These are phyloP conservation scores for Calonectria hawksworthii DNA, from an alignment of 2,329 filamentous ascomycete species.

Conservation along the genomic window DNA sequence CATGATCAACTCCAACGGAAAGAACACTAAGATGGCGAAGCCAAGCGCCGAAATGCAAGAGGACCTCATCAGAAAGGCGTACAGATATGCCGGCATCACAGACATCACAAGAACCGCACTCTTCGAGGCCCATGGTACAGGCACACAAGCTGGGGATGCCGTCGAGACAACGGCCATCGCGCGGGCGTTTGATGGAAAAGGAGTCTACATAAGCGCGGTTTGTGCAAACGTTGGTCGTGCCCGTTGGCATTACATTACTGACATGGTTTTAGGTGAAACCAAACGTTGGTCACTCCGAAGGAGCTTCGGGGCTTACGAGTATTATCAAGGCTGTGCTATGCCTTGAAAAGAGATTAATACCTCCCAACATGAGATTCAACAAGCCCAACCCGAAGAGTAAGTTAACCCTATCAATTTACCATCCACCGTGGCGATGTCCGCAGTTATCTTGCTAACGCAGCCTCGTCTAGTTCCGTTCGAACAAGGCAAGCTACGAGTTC, in stretches of 20 bases:
- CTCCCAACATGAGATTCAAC: slow-evolving; percentile 39
- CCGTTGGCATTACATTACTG: neutral
- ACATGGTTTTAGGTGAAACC: slow-evolving; percentile 53
- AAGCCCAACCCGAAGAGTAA: slow-evolving; percentile 37
- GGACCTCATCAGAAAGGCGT: neutral
- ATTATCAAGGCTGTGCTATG: slow-evolving; percentile 44
- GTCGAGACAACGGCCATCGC: slow-evolving; percentile 20
- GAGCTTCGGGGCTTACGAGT: slow-evolving; percentile 35
- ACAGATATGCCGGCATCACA: neutral
- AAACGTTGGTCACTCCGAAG: slow-evolving; percentile 51
- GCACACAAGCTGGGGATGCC: slow-evolving; percentile 35
- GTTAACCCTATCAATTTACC: neutral
- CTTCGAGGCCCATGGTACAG: slow-evolving; percentile 37
- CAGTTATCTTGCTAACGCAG: too few species aligned
- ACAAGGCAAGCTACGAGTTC: slow-evolving; percentile 19
- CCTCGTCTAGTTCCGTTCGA: neutral
- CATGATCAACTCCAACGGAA: slow-evolving; percentile 30
- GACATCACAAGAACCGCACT: neutral
- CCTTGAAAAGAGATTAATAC: slow-evolving; percentile 38
- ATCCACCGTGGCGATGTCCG: neutral
- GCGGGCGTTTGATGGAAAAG: neutral
- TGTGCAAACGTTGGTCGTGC: neutral
- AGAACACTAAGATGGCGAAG: neutral
- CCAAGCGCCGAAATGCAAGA: neutral
- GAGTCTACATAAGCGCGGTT: neutral